A percentile compares a stretch with the other conserved stretches of the same genome.
Conservation (phyloP, 2,329 filamentous ascomycete species). For the Exophiala dermatitidis region DNA sequence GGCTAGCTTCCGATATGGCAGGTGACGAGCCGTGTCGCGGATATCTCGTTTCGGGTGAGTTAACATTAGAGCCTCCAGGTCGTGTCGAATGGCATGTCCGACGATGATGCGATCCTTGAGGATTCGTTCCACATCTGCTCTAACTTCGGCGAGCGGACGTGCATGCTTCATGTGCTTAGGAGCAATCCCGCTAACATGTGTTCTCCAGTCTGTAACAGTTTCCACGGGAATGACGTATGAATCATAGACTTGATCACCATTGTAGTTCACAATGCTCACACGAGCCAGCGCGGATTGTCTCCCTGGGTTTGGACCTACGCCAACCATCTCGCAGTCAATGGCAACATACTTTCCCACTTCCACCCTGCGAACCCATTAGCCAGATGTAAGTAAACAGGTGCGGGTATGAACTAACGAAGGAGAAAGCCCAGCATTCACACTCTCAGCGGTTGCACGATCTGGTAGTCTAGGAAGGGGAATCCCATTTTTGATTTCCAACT, state of each 20-base stretch:
- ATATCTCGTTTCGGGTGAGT: conserved; percentile 70
- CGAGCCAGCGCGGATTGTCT: conserved; percentile 71
- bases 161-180: conserved; percentile 64
- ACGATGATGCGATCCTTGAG: conserved; percentile 66
- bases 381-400: neutral
- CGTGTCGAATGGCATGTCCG: conserved; percentile 76
- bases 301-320: conserved; percentile 57
- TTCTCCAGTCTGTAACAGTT: conserved; percentile 83
- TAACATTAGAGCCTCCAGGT: conserved; percentile 66
- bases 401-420: conserved; percentile 6
- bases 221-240: conserved; percentile 76
- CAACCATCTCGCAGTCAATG: conserved; percentile 98
- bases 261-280: conserved; percentile 87
- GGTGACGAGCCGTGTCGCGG: conserved; percentile 74
- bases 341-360: conserved; percentile 84
- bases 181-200: conserved; percentile 72
- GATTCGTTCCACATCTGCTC: conserved; percentile 61
- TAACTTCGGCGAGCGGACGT: conserved; percentile 68
- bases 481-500: conserved; percentile 7
- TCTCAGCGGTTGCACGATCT: conserved; percentile 2
- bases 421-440: conserved; percentile 17
- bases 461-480: conserved; percentile 3
- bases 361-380: conserved; percentile 40
- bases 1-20: conserved; percentile 60
- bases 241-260: conserved; percentile 88